A percentile compares a stretch with the other conserved stretches of the same genome.
Conservation (phyloP, 768 basidiomycete species). For the Hericium coralloides region DNA sequence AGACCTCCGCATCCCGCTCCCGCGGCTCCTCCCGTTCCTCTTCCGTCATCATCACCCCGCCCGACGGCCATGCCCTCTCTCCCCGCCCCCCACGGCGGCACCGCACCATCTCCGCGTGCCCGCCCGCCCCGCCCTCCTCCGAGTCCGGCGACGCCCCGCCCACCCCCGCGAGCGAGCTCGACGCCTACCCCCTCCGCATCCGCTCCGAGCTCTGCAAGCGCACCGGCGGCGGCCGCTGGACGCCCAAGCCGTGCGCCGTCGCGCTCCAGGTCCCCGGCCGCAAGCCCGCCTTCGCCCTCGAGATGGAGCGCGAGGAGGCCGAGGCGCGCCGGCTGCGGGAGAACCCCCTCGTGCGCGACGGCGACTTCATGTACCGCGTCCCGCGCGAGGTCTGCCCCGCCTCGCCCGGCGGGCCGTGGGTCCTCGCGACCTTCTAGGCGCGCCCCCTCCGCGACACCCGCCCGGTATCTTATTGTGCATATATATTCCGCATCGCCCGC, state of each 20-base stretch:
- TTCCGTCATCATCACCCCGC: constrained; percentile 23
- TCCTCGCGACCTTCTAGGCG: neutral
- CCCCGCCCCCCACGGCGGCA: constrained; percentile 20
- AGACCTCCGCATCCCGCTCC: neutral
- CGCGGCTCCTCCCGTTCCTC: constrained; percentile 22
- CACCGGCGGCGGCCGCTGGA: constrained; percentile 72
- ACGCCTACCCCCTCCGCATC: constrained; percentile 63
- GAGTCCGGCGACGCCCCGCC: neutral
- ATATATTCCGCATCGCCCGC: neutral
- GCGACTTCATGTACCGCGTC: constrained; percentile 24
- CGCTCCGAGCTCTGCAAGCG: constrained; percentile 67
- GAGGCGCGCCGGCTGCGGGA: constrained; percentile 36
- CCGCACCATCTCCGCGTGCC: constrained; percentile 19
- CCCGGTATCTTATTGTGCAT: constrained; percentile 1
- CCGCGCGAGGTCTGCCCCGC: constrained; percentile 3
- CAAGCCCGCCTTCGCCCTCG: constrained; percentile 59
- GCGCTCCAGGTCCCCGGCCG: constrained; percentile 50
- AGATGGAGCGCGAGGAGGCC: constrained; percentile 59
- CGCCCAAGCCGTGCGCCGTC: constrained; percentile 45
- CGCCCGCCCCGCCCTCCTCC: constrained; percentile 21
- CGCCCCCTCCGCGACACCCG: neutral
- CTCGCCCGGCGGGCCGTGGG: neutral
- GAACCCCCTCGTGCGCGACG: constrained; percentile 62
- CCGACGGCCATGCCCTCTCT: constrained; percentile 1
- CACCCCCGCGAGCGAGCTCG: constrained; percentile 47